Base-by-base conservation (phyloP, 1,284 basidiomycete species). In the Microstroma glucosiphilum region DNA sequence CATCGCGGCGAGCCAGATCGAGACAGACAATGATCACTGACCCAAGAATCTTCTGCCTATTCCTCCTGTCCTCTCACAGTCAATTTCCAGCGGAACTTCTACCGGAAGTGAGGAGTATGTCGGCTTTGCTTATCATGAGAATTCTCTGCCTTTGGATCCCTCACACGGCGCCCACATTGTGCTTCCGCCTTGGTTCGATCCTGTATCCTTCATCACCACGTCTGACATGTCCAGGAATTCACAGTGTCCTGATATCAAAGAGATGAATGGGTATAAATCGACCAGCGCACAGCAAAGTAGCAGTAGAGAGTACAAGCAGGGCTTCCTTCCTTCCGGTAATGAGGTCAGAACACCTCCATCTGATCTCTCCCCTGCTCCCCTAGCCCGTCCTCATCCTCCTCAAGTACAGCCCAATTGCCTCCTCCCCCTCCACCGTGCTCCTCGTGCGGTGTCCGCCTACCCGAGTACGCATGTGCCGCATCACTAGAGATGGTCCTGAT, bases 1-100 rank as follows among this genome's bases (percentile, higher is more conserved):
- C 55, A 43, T n/a, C n/a, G n/a, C n/a, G n/a, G n/a, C n/a, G n/a
- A n/a, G n/a, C n/a, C n/a, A n/a, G n/a, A n/a, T n/a, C 30, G 4
- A 37, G 30, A 37, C 4, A 4, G 30, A 37, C 4, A 37, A 40
- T n/a, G 62, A 69, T 66, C 4, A 37, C 30, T 37, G 30, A 37
- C 30, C 30, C 9, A 9, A 37, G 30, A 37, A 9, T 37, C 9
- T 9, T 37, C 30, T 9, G 4, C 30, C 30, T n/a, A n/a, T n/a
- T n/a, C 30, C 30, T 9, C 30, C 30, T 37, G 4, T 9, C 30
- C 30, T 37, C 30, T 37, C 30, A 37, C 9, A 37, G 30, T 77
- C 59, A 73, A 77, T 57, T 78, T 78, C 60, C 76, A 75, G 70
- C 61, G 76, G 15, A 61, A 73, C 51, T 67, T 72, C 40, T 78